Evolutionary conservation across 371 early-diverging fungal species (phyloP).

Genomic region (Saksenaea oblongispora): DNA sequence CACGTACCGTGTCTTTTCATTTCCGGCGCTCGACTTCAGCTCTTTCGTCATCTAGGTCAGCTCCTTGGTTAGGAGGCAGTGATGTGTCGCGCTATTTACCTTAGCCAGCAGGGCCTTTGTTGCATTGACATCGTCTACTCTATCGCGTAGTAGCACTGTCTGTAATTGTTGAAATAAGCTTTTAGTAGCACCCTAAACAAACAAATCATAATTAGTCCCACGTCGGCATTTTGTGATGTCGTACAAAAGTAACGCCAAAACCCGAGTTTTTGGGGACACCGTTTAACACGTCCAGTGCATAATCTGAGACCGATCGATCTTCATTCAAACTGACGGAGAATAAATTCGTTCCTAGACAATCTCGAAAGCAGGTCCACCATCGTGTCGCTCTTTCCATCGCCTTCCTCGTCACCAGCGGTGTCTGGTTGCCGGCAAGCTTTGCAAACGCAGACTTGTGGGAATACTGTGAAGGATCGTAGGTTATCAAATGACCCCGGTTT

Average conservation of each 20-base stretch:
- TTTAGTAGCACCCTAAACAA: background rate
- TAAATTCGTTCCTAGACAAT: constrained; percentile 29
- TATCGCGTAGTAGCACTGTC: background rate
- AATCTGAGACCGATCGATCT: constrained; percentile 19
- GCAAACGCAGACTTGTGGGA: constrained; percentile 6
- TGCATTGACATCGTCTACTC: background rate
- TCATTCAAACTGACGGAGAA: constrained; percentile 19
- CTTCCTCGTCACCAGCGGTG: constrained; percentile 1
- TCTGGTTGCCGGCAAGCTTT: background rate
- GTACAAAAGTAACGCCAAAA: constrained; percentile 25
- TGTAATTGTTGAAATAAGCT: background rate
- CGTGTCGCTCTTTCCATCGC: constrained; percentile 27
- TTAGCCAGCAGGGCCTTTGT: background rate
- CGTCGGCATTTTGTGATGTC: constrained; percentile 16
- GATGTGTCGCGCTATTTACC: no score
- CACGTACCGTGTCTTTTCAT: constrained; percentile 3
- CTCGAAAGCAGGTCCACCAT: constrained; percentile 40
- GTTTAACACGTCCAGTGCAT: constrained; percentile 30
- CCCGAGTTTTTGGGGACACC: constrained; percentile 25
- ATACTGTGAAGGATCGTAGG: constrained; percentile 4
- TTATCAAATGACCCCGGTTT: background rate
- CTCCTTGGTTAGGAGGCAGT: background rate
- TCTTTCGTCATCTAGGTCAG: background rate
- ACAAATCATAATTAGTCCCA: constrained; percentile 8
- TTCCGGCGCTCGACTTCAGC: background rate